Base-by-base conservation (phyloP, 768 basidiomycete genomes). In the Paxillus rubicundulus region DNA sequence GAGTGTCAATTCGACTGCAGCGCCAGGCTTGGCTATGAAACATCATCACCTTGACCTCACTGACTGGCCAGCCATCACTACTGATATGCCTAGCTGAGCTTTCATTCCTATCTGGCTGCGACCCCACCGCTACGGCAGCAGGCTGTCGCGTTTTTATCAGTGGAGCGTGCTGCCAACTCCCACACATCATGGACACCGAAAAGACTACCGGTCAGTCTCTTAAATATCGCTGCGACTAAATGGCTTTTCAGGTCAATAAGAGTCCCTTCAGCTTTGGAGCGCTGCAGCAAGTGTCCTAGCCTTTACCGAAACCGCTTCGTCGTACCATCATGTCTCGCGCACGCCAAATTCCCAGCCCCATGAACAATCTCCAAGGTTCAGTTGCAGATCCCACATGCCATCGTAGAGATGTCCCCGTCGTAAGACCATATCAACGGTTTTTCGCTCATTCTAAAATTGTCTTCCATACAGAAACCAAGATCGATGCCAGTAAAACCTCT, bases 71-170 rank as follows among this genome's bases (percentile, higher is more conserved):
- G 24, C 33, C 66, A 64, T 59, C 51, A 48, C 50, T 54, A 55
- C 64, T 59, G 54, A 66, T 67, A 47, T 42, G 21, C 49, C 37
- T 48, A 24, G 17, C 32, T 33, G 45, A 38, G 37, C 37, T 33
- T 45, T 45, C 45, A 45, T 45, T 45, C 44, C 18, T 50, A 34
- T 7, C 10, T 36, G 16, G 21, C 43, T 53, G 46, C 51, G 46
- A 56, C 59, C 59, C 69, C 57, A 63, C 63, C 61, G 59, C 65
- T 70, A 66, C 60, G 68, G 58, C 65, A 58, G 66, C 68, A 62
- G 70, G 70, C 57, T 52, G 52, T 48, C 64, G 70, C 68, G 60
- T 68, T 70, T 66, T 50, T 57, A 57, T 59, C 61, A 45, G 45
- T 43, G 55, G 6, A 69, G 65, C 65, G 59, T 71, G 67, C 42